A percentile compares a stretch with the other conserved stretches of the same genome.
Conservation (phyloP, 352 stramenopile species). For the Globisporangium camurandrum region DNA sequence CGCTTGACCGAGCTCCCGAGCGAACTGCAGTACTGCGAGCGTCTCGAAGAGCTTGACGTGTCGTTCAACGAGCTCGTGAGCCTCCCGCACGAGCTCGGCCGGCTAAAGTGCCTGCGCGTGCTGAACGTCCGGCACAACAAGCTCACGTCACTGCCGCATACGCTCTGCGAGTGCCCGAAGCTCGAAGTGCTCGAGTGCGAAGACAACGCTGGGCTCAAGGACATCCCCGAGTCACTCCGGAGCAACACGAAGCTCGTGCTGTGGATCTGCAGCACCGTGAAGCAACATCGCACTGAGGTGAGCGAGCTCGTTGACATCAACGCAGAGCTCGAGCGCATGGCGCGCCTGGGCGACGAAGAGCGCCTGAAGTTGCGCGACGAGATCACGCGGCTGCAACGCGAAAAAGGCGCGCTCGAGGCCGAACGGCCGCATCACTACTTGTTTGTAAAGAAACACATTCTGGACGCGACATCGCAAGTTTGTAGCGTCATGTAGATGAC, state of each 20-base stretch:
- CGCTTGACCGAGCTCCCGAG: constrained; percentile 51
- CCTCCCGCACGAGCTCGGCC: constrained; percentile 43
- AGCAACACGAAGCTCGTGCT: constrained; percentile 68
- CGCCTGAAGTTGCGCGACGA: constrained; percentile 56
- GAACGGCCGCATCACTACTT: constrained; percentile 70
- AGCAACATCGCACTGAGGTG: constrained; percentile 53
- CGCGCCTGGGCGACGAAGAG: constrained; percentile 65
- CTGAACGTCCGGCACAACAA: constrained; percentile 72
- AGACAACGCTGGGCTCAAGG: constrained; percentile 42
- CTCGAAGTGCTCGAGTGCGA: constrained; percentile 51
- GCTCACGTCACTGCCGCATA: constrained; percentile 57
- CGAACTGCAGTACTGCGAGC: constrained; percentile 61
- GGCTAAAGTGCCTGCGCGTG: constrained; percentile 40
- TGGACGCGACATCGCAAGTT: constrained; percentile 44
- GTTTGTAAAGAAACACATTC: constrained; percentile 54
- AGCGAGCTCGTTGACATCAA: constrained; percentile 72
- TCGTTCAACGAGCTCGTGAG: constrained; percentile 58
- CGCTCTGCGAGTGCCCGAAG: constrained; percentile 54
- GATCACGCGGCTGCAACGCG: constrained; percentile 47
- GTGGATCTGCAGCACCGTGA: constrained; percentile 77
- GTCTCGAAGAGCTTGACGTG: constrained; percentile 56
- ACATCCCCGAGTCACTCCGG: constrained; percentile 59
- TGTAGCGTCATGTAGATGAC: constrained; percentile 66
- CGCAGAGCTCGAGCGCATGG: constrained; percentile 59
- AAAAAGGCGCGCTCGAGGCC: constrained; percentile 49